Base-by-base conservation (phyloP, 2,329 filamentous ascomycete species). In the Penicillium occitanis region DNA sequence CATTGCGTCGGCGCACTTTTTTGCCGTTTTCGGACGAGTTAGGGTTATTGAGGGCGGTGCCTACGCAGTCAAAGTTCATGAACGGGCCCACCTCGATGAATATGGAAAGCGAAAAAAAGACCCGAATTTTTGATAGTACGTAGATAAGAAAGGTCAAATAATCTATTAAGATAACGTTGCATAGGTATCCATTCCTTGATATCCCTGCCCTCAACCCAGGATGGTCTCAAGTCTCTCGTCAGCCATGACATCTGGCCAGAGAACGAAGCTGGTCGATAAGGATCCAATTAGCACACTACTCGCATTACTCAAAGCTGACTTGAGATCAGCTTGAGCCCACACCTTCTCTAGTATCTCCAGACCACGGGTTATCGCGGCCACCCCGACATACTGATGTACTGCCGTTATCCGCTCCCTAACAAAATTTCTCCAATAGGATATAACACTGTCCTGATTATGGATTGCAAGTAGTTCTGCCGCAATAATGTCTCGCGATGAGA, bases 351-450 rank as follows among this genome's bases (percentile, higher is more conserved):
- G 14, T 42, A 42, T 42, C 40, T 42, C 40, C 17, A 42, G 5
- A n/a, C 40, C 40, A n/a, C 48, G 48, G 48, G 10, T 11, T 22
- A 51, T 51, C 10, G 48, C 14, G 3, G 19, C 19, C 11, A 51
- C 48, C 10, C 48, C 19, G 10, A 51, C 48, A 51, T 51, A 51
- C 19, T 51, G 19, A 51, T 51, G 48, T 6, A 51, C 48, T 28
- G 48, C 48, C 19, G 48, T 51, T 22, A 51, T 51, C 48, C 48
- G 48, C 48, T 51, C 48, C 48, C 48, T 22, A 51, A 51, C 48
- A 51, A 51, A 28, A 19, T 51, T 17, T 51, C 48, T 51, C 48
- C 48, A 51, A 51, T 51, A 51, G 19, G 48, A 51, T 22, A 51
- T 17, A 25, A 51, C 48, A 2, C 13, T 51, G 19, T 51, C 48